Conservation (phyloP, 148 eudicot genomes). For the Agrostemma githago region DNA sequence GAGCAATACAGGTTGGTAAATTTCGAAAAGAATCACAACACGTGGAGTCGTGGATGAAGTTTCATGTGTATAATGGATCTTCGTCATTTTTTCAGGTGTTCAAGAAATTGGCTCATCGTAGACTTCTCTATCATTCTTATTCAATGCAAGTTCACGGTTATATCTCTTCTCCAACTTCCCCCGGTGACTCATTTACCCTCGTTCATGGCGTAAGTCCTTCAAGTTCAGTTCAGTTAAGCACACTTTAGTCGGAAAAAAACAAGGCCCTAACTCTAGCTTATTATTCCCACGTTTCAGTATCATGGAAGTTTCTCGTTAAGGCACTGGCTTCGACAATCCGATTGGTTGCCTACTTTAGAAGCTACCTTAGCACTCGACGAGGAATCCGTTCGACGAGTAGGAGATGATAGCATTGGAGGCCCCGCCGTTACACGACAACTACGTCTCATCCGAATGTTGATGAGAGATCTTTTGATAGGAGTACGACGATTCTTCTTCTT, state of each 20-base stretch:
- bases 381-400: slow-evolving; percentile 86
- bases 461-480: slow-evolving; percentile 99
- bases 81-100: slow-evolving; percentile 50
- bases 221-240: not conserved
- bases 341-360: slow-evolving; percentile 97
- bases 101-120: slow-evolving; percentile 75
- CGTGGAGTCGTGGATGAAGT: not conserved
- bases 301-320: slow-evolving; percentile 90
- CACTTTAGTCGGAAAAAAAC: no score
- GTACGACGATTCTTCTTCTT: slow-evolving; percentile 38
- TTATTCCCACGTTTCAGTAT: slow-evolving; percentile 45
- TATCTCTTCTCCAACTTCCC: slow-evolving; percentile 50
- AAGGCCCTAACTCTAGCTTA: not conserved
- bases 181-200: slow-evolving; percentile 62
- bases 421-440: slow-evolving; percentile 86
- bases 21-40: not conserved
- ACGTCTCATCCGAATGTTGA: slow-evolving; percentile 75
- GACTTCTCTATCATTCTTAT: slow-evolving; percentile 81
- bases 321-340: slow-evolving; percentile 96
- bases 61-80: not conserved
- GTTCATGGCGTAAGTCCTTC: slow-evolving; percentile 85
- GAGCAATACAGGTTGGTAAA: slow-evolving; percentile 83
- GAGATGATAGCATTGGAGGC: slow-evolving; percentile 93
- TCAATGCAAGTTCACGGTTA: slow-evolving; percentile 98
- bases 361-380: slow-evolving; percentile 93